Base-by-base conservation (phyloP, 139 green algal genomes). In the Bryopsis sp. region DNA sequence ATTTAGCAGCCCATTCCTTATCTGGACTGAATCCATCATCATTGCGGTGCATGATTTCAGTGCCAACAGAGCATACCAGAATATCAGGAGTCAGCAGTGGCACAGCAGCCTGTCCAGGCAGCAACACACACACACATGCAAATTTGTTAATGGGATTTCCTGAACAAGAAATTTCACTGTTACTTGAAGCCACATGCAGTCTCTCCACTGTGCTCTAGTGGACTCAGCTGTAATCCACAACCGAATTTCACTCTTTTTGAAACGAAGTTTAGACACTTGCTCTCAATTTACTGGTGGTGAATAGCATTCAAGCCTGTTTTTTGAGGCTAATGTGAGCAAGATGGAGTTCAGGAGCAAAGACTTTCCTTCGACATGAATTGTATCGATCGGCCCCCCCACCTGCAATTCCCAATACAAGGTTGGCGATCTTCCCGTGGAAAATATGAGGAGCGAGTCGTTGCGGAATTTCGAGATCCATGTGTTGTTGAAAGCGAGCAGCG, bases 1-100 rank as follows among this genome's bases (percentile, higher is more conserved):
- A 19, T 36, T 36, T 15, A 7, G 19, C 33, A 34, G 7, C 11
- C 65, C 65, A 72, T 39, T 28, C 24, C 24, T 72, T 29, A 63
- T 72, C 65, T 26, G 15, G 2, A 15, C 31, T 5, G 6, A 57
- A 72, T 43, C 37, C 19, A 26, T 57, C 32, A 29, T 72, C 43
- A 26, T 72, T 38, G 38, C 74, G 48, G 48, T 80, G 83, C 43
- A 90, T 89, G 26, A 97, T 92, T 67, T 97, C 91, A 0, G 86
- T 95, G 43, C 92, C 92, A 8, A 97, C 92, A 0, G 85, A 93
- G 81, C 90, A 96, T n/a, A 95, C 88, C 19, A 96, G 76, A 24
- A 95, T 77, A 66, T 91, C 79, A 2, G 90, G 90, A 0, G 70
- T 83, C 1, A 94, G 77, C 58, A 97, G 72, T 5, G 91, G 90